Percentiles rank a stretch among this genome's conserved stretches.
Conservation (phyloP, 495 filamentous ascomycete genomes). For the Chaetomidium leptoderma region DNA sequence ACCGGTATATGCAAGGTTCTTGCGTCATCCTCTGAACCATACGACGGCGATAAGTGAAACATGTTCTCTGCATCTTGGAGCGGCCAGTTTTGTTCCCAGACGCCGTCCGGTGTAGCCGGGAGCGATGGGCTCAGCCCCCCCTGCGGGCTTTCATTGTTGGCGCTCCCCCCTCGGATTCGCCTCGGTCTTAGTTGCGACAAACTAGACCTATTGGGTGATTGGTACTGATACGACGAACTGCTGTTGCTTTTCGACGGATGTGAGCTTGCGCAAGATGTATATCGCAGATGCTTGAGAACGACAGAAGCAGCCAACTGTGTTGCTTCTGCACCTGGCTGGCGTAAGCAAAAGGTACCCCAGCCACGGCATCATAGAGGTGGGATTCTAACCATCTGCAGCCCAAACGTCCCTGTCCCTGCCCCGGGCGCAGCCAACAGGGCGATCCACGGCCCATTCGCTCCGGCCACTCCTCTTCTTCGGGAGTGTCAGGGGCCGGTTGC, state of each 20-base stretch:
- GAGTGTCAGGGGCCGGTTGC: slow-evolving; percentile 22
- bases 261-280: slow-evolving; percentile 5
- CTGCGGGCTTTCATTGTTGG: background rate
- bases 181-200: background rate
- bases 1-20: slow-evolving; percentile 1
- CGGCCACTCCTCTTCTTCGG: slow-evolving; percentile 28
- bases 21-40: slow-evolving; percentile 8
- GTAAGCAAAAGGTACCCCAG: background rate
- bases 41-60: slow-evolving; percentile 14
- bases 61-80: slow-evolving; percentile 18
- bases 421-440: background rate
- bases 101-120: background rate
- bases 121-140: background rate
- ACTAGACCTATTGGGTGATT: background rate
- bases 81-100: background rate
- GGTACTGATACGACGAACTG: background rate
- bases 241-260: background rate
- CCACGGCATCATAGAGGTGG: background rate
- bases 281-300: slow-evolving; percentile 1
- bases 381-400: slow-evolving; percentile 4
- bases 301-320: background rate
- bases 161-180: background rate
- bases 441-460: slow-evolving; percentile 1
- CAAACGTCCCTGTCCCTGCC: background rate
- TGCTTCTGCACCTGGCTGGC: background rate